phyloP scores from a whole-genome alignment of 2,329 filamentous ascomycete species.

The Geoglossum cookeanum region DNA sequence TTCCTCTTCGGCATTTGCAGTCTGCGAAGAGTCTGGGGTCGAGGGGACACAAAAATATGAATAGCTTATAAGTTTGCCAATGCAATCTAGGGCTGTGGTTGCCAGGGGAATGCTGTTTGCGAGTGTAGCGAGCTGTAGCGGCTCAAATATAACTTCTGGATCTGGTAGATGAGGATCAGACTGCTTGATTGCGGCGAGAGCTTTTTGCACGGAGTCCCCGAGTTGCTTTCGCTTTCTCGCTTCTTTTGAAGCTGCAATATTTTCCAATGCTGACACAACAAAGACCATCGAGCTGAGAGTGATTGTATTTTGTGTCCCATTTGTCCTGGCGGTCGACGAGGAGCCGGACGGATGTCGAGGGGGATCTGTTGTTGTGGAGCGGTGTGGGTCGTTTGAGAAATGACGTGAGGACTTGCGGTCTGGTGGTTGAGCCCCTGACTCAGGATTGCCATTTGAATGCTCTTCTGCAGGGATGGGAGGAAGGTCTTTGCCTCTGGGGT shows the following conservation, averaged over 20 bases:
- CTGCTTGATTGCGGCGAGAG: conserved; percentile 70
- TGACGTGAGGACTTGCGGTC: neutral
- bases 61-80: conserved; percentile 96
- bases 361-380: neutral
- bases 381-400: neutral
- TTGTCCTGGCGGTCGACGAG: conserved; percentile 35
- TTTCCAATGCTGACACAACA: conserved; percentile 80
- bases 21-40: conserved; percentile 21
- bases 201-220: conserved; percentile 60
- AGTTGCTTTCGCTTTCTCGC: conserved; percentile 73
- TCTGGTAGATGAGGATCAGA: conserved; percentile 65
- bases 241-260: conserved; percentile 81
- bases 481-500: neutral
- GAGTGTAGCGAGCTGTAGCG: conserved; percentile 75
- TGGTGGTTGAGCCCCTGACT: neutral
- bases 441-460: neutral
- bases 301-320: conserved; percentile 32
- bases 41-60: conserved; percentile 79
- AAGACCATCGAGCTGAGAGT: conserved; percentile 90
- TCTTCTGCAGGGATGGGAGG: neutral
- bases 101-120: conserved; percentile 69
- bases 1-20: conserved; percentile 23
- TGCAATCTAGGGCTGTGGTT: conserved; percentile 85
- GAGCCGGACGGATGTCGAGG: conserved; percentile 34
- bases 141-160: conserved; percentile 80